These are phyloP conservation scores for Yamadazyma nakazawae DNA, from an alignment of 805 yeast genomes.

Conservation along the genomic window DNA sequence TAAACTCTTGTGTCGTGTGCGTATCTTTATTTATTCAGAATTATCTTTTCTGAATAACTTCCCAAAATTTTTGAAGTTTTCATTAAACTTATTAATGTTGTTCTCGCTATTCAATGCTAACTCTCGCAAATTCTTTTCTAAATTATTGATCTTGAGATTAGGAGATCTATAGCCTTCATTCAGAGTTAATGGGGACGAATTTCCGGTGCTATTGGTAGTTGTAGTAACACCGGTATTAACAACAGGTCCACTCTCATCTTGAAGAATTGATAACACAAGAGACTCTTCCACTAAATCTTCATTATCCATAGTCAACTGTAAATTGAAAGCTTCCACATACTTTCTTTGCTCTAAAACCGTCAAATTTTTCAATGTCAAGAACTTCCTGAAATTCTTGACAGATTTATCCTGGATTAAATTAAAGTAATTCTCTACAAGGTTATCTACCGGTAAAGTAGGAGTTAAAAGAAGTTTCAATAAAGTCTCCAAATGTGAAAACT, in stretches of 20 bases:
- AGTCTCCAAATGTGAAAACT: slow-evolving; percentile 48
- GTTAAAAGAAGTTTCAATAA: slow-evolving; percentile 68
- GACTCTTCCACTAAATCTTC: slow-evolving; percentile 26
- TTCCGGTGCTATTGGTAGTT: neutral
- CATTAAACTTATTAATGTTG: slow-evolving; percentile 61
- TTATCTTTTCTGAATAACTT: slow-evolving; percentile 43
- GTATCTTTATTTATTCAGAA: neutral
- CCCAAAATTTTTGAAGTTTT: slow-evolving; percentile 62
- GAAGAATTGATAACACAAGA: slow-evolving; percentile 29
- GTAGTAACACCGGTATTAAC: neutral
- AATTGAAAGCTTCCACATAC: slow-evolving; percentile 36
- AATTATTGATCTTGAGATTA: slow-evolving; percentile 36
- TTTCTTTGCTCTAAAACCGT: slow-evolving; percentile 23
- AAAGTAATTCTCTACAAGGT: slow-evolving; percentile 63
- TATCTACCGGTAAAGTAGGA: slow-evolving; percentile 56
- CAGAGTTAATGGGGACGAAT: slow-evolving; percentile 10
- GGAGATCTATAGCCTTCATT: slow-evolving; percentile 24
- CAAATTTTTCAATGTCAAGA: slow-evolving; percentile 62
- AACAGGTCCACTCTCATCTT: slow-evolving; percentile 18
- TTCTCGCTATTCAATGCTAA: slow-evolving; percentile 53
- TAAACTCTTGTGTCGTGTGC: too few relatives aligned
- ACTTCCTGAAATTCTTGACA: slow-evolving; percentile 58
- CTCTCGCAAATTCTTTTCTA: slow-evolving; percentile 44
- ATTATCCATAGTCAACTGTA: slow-evolving; percentile 29
- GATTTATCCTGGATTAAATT: slow-evolving; percentile 63